These are phyloP conservation scores for Nadsonia fulvescens DNA, from an alignment of 805 yeast genomes.

Conservation along the genomic window DNA sequence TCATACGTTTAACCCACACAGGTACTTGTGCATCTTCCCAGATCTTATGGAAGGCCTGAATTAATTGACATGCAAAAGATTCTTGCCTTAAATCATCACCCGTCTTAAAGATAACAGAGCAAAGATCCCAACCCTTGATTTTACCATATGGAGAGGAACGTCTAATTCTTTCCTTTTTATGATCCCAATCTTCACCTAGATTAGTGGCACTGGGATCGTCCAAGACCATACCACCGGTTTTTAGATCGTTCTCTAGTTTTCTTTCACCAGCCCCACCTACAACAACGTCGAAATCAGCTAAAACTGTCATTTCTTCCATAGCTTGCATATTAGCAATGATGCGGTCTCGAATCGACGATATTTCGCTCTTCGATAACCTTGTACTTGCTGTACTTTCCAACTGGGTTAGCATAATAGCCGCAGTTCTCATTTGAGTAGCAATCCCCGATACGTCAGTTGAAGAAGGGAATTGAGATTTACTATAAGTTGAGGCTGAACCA, in stretches of 20 bases:
- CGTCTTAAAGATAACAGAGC: constrained; percentile 89
- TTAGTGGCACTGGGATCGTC: constrained; percentile 34
- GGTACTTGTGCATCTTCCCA: constrained; percentile 58
- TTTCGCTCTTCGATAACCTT: constrained; percentile 34
- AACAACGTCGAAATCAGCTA: constrained; percentile 29
- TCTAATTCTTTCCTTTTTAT: constrained; percentile 66
- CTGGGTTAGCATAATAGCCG: constrained; percentile 87
- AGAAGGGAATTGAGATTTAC: too few species aligned
- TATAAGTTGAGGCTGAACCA: constrained; percentile 7
- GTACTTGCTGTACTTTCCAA: constrained; percentile 37
- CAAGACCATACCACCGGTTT: constrained; percentile 40
- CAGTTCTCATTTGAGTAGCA: constrained; percentile 89
- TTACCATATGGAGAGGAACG: constrained; percentile 69
- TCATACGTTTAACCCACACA: constrained; percentile 89
- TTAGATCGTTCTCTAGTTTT: constrained; percentile 79
- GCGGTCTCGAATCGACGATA: constrained; percentile 46
- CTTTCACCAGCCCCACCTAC: constrained; percentile 77
- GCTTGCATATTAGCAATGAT: constrained; percentile 60
- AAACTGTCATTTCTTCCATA: constrained; percentile 42
- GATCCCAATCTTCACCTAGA: constrained; percentile 83
- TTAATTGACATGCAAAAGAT: constrained; percentile 92
- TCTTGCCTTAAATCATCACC: constrained; percentile 94
- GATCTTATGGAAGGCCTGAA: constrained; percentile 66
- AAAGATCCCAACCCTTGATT: constrained; percentile 80
- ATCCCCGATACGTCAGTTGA: constrained; percentile 33